Base-by-base conservation (phyloP, 2,329 filamentous ascomycete genomes). In the Colletotrichum ledebouriae region DNA sequence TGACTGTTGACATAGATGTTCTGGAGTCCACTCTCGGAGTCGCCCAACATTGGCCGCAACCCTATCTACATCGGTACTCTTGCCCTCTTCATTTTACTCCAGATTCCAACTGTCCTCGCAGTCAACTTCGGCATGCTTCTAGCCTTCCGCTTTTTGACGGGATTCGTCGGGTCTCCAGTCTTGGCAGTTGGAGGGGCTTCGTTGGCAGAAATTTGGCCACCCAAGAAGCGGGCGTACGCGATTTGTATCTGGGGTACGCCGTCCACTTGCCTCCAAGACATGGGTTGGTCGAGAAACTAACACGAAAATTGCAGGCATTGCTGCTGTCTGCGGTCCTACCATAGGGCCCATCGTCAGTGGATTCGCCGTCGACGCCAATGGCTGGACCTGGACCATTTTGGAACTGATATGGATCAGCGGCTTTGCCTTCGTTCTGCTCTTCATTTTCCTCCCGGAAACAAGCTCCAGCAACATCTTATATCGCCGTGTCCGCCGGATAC, bases 311-410 rank as follows among this genome's bases (percentile, higher is more conserved):
- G 0, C 33, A 55, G 52, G 34, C 4, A 55, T 55, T 3, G 52
- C 61, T 7, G 67, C 62, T 10, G 63, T 62, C 5, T 58, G 50
- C 20, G 67, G 66, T 4, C 69, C 69, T 3, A 63, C 66, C 0
- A 15, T 70, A 25, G 69, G 61, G 10, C 69, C 66, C 0, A 25
- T 62, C 2, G 15, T 71, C 2, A 58, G 60, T 20, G 69, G 69
- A 4, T 69, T 69, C 9, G 55, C 61, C 10, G 67, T 64, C 42
- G 58, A 44, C 25, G 52, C 61, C 6, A 67, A 70, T 9, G 58
- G 72, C 1, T 76, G 73, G 73, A 71, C 49, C 0, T 75, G 74
- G 74, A 68, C 73, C 2, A 73, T 75, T 2, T 72, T 71, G 72
- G 72, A 74, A 46, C 56, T 75, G 0, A 64, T 72, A 15, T 75